Evolutionary conservation across 2,329 filamentous ascomycete genomes (phyloP).

Genomic region (Phoma sp.): DNA sequence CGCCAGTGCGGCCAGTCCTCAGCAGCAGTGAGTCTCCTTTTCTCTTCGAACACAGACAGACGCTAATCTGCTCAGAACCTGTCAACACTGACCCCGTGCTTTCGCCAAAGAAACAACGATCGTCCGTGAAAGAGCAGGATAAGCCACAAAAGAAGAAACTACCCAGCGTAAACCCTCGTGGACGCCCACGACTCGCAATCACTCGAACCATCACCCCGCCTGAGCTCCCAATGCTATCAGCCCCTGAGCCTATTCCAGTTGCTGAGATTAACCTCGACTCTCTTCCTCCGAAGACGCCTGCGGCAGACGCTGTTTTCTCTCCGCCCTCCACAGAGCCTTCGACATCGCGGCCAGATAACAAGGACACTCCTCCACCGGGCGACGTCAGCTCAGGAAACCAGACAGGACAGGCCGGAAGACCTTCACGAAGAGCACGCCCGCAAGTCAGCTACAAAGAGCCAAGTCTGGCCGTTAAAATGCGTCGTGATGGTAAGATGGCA

Average conservation of each 20-base stretch:
- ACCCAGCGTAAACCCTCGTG: constrained; percentile 27
- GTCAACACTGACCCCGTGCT: constrained; percentile 56
- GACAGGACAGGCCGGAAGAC: constrained; percentile 43
- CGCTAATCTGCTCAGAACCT: constrained; percentile 50
- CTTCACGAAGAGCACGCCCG: constrained; percentile 54
- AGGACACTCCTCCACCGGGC: constrained; percentile 53
- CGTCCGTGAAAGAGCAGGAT: constrained; percentile 31
- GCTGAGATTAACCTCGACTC: constrained; percentile 44
- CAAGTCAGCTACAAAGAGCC: constrained; percentile 59
- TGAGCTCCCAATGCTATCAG: constrained; percentile 27
- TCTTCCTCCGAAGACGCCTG: constrained; percentile 50
- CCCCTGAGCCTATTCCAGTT: constrained; percentile 31
- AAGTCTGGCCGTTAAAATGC: constrained; percentile 57
- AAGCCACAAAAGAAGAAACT: constrained; percentile 40
- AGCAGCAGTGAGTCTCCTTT: constrained; percentile 50
- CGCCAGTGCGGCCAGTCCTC: constrained; percentile 46
- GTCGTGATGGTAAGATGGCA: constrained; percentile 54
- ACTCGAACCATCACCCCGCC: constrained; percentile 31
- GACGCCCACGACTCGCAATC: constrained; percentile 33
- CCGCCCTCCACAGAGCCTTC: constrained; percentile 54
- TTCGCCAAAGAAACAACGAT: constrained; percentile 51
- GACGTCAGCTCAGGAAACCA: constrained; percentile 48
- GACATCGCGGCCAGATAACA: constrained; percentile 42
- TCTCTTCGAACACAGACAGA: constrained; percentile 13
- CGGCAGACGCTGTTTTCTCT: constrained; percentile 50